Percentiles rank a stretch among this genome's conserved stretches.
These are phyloP conservation scores for Daldinia concentrica DNA, from an alignment of 495 filamentous ascomycete species.

Conservation along the genomic window DNA sequence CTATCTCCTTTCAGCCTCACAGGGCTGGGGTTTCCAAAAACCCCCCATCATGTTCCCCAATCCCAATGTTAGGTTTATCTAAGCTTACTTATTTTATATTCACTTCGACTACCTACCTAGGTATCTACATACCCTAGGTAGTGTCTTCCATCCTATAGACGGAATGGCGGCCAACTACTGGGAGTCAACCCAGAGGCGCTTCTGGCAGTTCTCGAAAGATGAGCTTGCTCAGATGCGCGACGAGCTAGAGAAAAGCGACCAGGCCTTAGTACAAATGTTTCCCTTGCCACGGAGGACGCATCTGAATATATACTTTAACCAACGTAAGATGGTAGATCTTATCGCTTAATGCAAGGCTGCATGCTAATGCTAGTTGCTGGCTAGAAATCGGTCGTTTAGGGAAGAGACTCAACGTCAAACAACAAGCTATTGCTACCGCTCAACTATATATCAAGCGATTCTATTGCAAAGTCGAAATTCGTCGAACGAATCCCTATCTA, in stretches of 20 bases:
- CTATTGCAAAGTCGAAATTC: slow-evolving; percentile 89
- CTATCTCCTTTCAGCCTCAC: slow-evolving; percentile 26
- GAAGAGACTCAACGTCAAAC: slow-evolving; percentile 79
- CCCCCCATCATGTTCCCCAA: slow-evolving; percentile 19
- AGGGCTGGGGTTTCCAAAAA: slow-evolving; percentile 22
- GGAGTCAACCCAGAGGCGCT: slow-evolving; percentile 87
- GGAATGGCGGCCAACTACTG: slow-evolving; percentile 96
- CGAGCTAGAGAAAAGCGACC: slow-evolving; percentile 76
- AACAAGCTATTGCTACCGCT: slow-evolving; percentile 93
- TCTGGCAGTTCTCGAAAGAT: slow-evolving; percentile 90
- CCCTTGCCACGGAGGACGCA: slow-evolving; percentile 83
- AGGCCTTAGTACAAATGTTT: slow-evolving; percentile 74
- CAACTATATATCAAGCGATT: slow-evolving; percentile 95
- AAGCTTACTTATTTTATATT: slow-evolving; percentile 7
- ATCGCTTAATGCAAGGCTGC: background rate
- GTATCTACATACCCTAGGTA: too few species aligned
- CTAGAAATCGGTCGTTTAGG: slow-evolving; percentile 84
- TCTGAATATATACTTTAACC: slow-evolving; percentile 91
- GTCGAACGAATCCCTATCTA: slow-evolving; percentile 92
- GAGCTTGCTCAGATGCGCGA: slow-evolving; percentile 77
- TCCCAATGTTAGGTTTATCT: slow-evolving; percentile 13
- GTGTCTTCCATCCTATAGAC: background rate
- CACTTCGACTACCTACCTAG: slow-evolving; percentile 11
- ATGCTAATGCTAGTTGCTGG: slow-evolving; percentile 19
- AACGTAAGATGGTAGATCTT: slow-evolving; percentile 66